These are phyloP conservation scores for Boletus sp. DNA, from an alignment of 768 basidiomycete species.

Conservation along the genomic window DNA sequence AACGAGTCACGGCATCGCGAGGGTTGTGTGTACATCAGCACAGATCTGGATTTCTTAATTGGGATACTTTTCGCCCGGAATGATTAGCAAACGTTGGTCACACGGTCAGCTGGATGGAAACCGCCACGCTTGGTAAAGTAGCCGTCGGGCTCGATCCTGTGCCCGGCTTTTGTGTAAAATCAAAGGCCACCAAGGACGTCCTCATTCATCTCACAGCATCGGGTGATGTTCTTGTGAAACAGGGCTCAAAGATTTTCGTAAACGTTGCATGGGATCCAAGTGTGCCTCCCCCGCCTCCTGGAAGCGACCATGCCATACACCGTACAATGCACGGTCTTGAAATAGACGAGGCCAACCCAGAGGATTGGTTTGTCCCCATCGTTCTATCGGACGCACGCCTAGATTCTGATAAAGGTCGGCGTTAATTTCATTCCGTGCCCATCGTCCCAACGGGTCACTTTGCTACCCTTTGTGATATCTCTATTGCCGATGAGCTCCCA, in stretches of 20 bases:
- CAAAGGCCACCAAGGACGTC: constrained; percentile 43
- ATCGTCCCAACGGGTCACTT: not conserved
- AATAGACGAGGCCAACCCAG: constrained; percentile 36
- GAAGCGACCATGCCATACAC: constrained; percentile 55
- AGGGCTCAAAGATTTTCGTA: constrained; percentile 64
- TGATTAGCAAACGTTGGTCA: not conserved
- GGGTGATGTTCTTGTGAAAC: constrained; percentile 32
- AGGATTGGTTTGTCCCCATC: constrained; percentile 66
- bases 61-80: not conserved
- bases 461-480: constrained; percentile 3
- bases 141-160: constrained; percentile 49
- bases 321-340: constrained; percentile 55
- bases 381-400: constrained; percentile 61
- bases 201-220: constrained; percentile 20
- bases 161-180: constrained; percentile 73
- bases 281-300: constrained; percentile 68
- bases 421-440: constrained; percentile 8
- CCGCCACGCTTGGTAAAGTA: constrained; percentile 13
- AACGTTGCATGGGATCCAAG: constrained; percentile 71
- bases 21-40: not conserved
- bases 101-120: constrained; percentile 18
- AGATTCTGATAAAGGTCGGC: constrained; percentile 70
- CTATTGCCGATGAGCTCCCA: constrained; percentile 16
- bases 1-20: not conserved
- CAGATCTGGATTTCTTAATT: constrained; percentile 12